Conservation (phyloP, 2,329 filamentous ascomycete species). For the Cladophialophora immunda region DNA sequence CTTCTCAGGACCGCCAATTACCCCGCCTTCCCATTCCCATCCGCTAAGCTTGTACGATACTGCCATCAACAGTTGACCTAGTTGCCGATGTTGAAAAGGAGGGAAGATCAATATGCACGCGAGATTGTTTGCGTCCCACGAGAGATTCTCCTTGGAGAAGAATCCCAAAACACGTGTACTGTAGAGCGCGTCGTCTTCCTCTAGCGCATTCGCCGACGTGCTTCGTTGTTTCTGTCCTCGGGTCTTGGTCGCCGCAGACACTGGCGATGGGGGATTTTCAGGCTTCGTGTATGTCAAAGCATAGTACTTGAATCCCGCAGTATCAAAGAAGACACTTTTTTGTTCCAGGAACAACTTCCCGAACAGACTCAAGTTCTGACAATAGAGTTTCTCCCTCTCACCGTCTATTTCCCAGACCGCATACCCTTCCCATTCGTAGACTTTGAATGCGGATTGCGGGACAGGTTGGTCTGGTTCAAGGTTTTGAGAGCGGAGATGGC, state of each 20-base stretch:
- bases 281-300: constrained; percentile 75
- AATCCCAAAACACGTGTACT: constrained; percentile 79
- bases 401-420: constrained; percentile 94
- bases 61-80: constrained; percentile 89
- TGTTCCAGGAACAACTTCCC: constrained; percentile 98
- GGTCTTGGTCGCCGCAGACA: constrained; percentile 28
- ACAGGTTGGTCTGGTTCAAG: constrained; percentile 36
- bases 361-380: constrained; percentile 94
- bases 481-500: constrained; percentile 32
- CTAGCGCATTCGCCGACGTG: constrained; percentile 24
- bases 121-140: constrained; percentile 97
- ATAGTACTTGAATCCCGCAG: constrained; percentile 93
- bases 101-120: constrained; percentile 97
- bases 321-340: constrained; percentile 98
- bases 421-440: constrained; percentile 83
- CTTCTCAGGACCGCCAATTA: constrained; percentile 92
- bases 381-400: constrained; percentile 85
- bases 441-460: constrained; percentile 71
- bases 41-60: constrained; percentile 91
- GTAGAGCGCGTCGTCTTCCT: constrained; percentile 45
- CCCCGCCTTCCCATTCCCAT: constrained; percentile 69
- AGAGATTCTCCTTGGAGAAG: constrained; percentile 98
- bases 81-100: constrained; percentile 89
- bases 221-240: constrained; percentile 35
- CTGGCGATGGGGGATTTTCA: not conserved